phyloP scores from a whole-genome alignment of 2,329 filamentous ascomycete species.

The Aspergillus ochraceus region DNA sequence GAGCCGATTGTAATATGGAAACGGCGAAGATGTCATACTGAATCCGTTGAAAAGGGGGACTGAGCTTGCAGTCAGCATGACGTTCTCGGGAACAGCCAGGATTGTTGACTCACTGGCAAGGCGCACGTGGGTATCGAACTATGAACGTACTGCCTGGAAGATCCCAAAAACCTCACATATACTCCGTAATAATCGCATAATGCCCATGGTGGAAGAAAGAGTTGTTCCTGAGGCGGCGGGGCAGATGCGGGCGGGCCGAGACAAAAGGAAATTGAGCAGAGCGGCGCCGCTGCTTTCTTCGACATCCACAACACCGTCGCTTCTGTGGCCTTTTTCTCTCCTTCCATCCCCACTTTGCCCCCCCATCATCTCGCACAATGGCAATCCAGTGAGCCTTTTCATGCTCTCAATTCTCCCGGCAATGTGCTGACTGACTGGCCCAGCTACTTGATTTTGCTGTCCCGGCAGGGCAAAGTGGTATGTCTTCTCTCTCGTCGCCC shows the following conservation, averaged over 20 bases:
- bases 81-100: too few relatives aligned
- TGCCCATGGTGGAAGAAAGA: background rate
- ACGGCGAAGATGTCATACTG: too few relatives aligned
- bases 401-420: background rate
- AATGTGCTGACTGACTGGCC: conserved; percentile 19
- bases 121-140: too few relatives aligned
- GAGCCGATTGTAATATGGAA: too few relatives aligned
- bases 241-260: conserved; percentile 17
- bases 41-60: background rate
- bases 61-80: background rate
- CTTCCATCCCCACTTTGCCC: conserved; percentile 2
- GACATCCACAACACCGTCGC: conserved; percentile 11
- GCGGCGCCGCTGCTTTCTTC: conserved; percentile 6
- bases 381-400: conserved; percentile 33
- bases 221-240: conserved; percentile 5
- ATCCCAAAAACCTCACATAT: too few relatives aligned
- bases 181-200: too few relatives aligned
- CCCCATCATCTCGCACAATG: conserved; percentile 24
- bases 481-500: conserved; percentile 46
- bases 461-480: conserved; percentile 98
- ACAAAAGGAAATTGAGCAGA: conserved; percentile 18
- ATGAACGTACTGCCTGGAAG: too few relatives aligned
- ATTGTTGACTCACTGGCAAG: too few relatives aligned
- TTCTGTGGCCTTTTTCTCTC: conserved; percentile 15
- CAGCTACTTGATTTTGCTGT: conserved; percentile 96